Evolutionary conservation across 2,329 filamentous ascomycete genomes (phyloP), one percentile per base, ranked within the genome.

Genomic region (Colletotrichum sp.): DNA sequence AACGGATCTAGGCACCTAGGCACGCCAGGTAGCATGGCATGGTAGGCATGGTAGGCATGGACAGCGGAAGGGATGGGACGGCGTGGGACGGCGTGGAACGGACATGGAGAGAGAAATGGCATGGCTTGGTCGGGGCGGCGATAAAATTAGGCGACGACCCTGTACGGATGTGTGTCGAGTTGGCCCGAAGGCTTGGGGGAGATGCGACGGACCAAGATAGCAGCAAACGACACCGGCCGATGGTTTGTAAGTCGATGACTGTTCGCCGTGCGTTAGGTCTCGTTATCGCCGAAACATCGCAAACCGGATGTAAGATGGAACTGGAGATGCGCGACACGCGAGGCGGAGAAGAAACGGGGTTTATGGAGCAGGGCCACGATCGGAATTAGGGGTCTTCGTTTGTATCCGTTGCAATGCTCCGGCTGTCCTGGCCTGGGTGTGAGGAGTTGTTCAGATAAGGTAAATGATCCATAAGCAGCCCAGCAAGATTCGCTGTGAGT

Each of bases 381-480:
- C 72, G 68, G 61, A 71, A 15, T 66, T 71, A 75, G 68, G 62
- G 68, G 68, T 75, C 39, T 60, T 56, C 15, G 61, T 39, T 16
- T 32, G 30, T 39, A 64, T 64, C 61, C 22, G 61, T 25, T 25
- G 22, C 61, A 64, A 58, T 58, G 55, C 55, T 58, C 43, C 43
- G 43, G 55, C 55, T 58, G 22, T 66, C 16, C 39, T 66, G 64
- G n/a, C 43, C 27, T 55, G 64, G 18, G 32, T 15, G 30, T 48
- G n/a, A 52, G 43, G 43, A 52, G 43, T 52, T 52, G 43, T 52
- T 52, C 34, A 71, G 67, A 71, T 60, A 71, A 71, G 48, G 48
- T 65, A 70, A 32, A 39, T 32, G n/a, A 60, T 60, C 66, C 52
- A 48, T 58, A 43, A 25, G 48, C 66, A 28, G 60, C 28, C 10